Conservation (phyloP, 2,329 filamentous ascomycete genomes). For the Verticillium dahliae region DNA sequence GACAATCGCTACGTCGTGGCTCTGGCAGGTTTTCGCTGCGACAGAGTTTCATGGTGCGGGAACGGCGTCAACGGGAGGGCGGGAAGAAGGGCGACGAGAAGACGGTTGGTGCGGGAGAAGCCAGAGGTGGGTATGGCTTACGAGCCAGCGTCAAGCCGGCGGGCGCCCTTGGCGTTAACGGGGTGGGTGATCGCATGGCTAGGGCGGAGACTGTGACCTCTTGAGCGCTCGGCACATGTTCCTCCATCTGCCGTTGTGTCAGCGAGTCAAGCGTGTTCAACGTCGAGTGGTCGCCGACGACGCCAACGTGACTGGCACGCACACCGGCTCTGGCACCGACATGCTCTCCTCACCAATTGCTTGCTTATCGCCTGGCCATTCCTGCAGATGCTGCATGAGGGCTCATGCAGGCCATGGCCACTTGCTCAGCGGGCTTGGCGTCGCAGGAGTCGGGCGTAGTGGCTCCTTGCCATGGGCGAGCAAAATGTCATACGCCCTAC, state of each 20-base stretch:
- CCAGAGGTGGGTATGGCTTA: neutral
- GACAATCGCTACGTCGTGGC: neutral
- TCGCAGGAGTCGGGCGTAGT: neutral
- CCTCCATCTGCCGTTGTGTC: neutral
- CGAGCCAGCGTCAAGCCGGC: neutral
- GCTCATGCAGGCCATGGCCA: slow-evolving; percentile 5
- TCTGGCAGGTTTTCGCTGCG: neutral
- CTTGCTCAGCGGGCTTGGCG: neutral
- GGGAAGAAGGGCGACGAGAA: neutral
- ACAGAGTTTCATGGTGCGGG: neutral
- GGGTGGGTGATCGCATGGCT: neutral
- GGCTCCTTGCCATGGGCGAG: neutral
- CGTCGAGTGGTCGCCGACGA: neutral
- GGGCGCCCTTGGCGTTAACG: too few species aligned
- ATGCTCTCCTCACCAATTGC: slow-evolving; percentile 7
- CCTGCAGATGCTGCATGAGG: slow-evolving; percentile 11
- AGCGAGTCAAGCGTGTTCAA: neutral
- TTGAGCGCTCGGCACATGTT: neutral
- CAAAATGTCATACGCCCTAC: too few species aligned
- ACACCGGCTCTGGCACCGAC: neutral
- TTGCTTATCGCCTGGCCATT: slow-evolving; percentile 1
- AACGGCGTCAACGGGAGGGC: neutral
- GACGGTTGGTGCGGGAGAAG: neutral
- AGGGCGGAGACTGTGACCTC: neutral
- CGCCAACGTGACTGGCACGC: neutral